Evolutionary conservation across 331 rosid species (phyloP).

Genomic region (Pyracantha coccinea): DNA sequence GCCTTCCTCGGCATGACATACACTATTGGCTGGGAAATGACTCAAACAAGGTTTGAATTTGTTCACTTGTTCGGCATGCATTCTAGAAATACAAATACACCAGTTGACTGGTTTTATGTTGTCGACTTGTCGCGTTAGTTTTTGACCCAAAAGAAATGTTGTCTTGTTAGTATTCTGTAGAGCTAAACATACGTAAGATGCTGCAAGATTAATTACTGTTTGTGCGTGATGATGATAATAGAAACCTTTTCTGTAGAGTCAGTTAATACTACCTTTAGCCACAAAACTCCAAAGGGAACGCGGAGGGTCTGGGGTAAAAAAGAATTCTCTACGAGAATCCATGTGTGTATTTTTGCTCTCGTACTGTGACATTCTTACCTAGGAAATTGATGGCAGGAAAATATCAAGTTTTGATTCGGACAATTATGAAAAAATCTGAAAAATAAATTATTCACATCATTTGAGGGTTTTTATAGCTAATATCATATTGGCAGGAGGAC

Average conservation of each 20-base stretch:
- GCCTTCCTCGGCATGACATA: constrained; percentile 66
- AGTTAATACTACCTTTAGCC: neutral
- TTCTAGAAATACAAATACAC: neutral
- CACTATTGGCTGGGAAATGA: constrained; percentile 89
- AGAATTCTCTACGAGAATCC: neutral
- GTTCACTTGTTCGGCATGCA: neutral
- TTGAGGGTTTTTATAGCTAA: constrained; percentile 7
- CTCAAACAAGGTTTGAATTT: constrained; percentile 47
- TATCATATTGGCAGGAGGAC: constrained; percentile 53
- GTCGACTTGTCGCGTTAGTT: too few relatives aligned
- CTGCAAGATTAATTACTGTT: neutral
- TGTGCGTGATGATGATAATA: neutral
- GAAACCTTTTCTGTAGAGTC: neutral
- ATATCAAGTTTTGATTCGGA: neutral
- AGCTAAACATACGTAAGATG: neutral
- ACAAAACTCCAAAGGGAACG: constrained; percentile 1
- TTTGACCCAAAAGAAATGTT: too few relatives aligned
- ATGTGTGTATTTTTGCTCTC: neutral
- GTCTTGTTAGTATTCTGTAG: neutral
- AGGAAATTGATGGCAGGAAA: neutral
- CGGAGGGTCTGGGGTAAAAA: neutral
- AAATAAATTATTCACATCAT: neutral
- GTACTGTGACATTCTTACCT: neutral
- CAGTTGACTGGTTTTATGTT: neutral
- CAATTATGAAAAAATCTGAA: neutral